Percentiles rank a stretch among this genome's conserved stretches.
phyloP scores from a whole-genome alignment of 495 filamentous ascomycete species.

The Elaphomyces granulatus region DNA sequence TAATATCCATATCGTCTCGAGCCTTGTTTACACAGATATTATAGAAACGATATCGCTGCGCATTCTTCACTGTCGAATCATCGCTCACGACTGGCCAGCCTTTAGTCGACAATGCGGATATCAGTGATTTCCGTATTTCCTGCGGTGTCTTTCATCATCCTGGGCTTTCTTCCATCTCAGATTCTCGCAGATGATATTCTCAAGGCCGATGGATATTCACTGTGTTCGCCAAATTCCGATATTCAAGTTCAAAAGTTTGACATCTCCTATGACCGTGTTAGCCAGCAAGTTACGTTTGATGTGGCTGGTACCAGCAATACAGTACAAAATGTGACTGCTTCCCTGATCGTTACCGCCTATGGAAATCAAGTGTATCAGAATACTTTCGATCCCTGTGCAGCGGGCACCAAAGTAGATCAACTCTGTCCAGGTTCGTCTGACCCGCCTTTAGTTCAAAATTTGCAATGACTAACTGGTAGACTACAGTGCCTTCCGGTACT shows the following conservation, averaged over 20 bases:
- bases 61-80: not conserved
- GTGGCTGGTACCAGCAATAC: conserved; percentile 61
- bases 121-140: not conserved
- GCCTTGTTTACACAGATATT: no score
- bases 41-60: not conserved
- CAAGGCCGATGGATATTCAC: conserved; percentile 63
- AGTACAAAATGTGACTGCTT: conserved; percentile 68
- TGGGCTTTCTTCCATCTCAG: conserved; percentile 27
- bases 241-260: conserved; percentile 63
- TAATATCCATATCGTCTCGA: no score
- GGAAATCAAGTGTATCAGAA: conserved; percentile 70
- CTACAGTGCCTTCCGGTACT: conserved; percentile 46
- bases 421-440: conserved; percentile 64
- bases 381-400: conserved; percentile 67
- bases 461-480: conserved; percentile 13
- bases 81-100: not conserved
- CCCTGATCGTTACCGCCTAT: conserved; percentile 70
- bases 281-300: conserved; percentile 64
- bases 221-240: conserved; percentile 48
- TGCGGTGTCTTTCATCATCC: conserved; percentile 4
- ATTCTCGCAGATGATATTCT: conserved; percentile 54
- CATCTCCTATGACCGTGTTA: conserved; percentile 61
- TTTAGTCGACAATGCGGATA: not conserved
- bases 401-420: conserved; percentile 45
- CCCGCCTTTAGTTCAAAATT: not conserved